Evolutionary conservation across 108 stramenopile genomes (phyloP).

Genomic region (Skeletonema marinoi): DNA sequence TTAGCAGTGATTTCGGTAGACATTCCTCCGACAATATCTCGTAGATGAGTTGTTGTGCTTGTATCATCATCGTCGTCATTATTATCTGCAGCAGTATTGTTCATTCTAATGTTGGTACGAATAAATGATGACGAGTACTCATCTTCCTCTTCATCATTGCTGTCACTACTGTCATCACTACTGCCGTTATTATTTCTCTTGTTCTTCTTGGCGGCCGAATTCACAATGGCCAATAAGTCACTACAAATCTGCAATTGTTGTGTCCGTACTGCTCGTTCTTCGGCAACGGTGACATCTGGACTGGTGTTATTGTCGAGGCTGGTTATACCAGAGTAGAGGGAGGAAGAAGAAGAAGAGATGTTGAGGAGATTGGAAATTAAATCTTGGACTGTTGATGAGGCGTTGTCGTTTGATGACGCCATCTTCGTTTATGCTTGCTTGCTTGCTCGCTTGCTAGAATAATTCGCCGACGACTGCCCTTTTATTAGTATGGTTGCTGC

Average conservation of each 20-base stretch:
- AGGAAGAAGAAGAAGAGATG: neutral
- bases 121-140: slow-evolving; percentile 17
- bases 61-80: neutral
- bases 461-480: too few species aligned
- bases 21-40: slow-evolving; percentile 37
- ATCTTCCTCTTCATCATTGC: neutral
- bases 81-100: neutral
- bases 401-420: neutral
- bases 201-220: neutral
- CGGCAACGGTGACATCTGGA: neutral
- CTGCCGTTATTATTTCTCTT: neutral
- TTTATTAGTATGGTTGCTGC: too few species aligned
- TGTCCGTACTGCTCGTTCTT: slow-evolving; percentile 6
- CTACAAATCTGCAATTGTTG: slow-evolving; percentile 18
- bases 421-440: neutral
- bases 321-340: neutral
- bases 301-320: neutral
- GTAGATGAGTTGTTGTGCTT: slow-evolving; percentile 2
- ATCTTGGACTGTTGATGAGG: neutral
- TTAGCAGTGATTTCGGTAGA: slow-evolving; percentile 26
- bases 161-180: neutral
- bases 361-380: neutral
- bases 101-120: slow-evolving; percentile 31
- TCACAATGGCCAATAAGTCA: slow-evolving; percentile 23
- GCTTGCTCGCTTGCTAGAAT: neutral